Base-by-base conservation (phyloP, 257 asterid genomes). In the Scutellaria barbata region DNA sequence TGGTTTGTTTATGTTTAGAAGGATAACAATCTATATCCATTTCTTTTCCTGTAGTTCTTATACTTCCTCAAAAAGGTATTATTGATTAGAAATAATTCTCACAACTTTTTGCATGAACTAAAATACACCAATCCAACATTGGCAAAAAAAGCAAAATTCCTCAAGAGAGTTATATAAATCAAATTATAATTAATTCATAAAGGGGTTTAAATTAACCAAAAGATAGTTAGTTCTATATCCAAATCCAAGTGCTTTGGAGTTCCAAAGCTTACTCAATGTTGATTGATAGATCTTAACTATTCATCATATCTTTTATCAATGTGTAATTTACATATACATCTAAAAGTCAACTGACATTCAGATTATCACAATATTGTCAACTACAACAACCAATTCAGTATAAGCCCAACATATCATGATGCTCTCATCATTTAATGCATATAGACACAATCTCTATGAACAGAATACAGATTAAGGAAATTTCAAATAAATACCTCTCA, bases 401-500 rank as follows among this genome's bases (percentile, higher is more conserved):
- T 37, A 71, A 7, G 63, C 40, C 47, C 71, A 9, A 56, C 20
- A 58, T 7, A 61, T 51, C 42, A 46, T 51, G 3, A 22, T 37
- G 9, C 48, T 69, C 11, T n/a, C 60, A 33, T 16, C 57, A 39
- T 8, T 16, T 62, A 48, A 52, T 50, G 63, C 64, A 55, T 5
- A 71, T 8, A 52, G 25, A 59, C 14, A 48, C 9, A 1, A 30
- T 30, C 35, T 42, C 11, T 42, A 42, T 8, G 11, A 42, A 42
- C 47, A 42, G 11, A 42, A 8, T 42, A 42, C 47, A 42, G 11
- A 42, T 42, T 42, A 42, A 1, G 45, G 11, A 3, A 42, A 10
- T 40, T 42, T 54, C 11, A 40, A 61, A n/a, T 18, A 13, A 40
- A 55, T 86, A 93, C 98, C 98, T 90, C 86, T 93, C 98, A 12